A percentile compares a stretch with the other conserved stretches of the same genome.
Conservation (phyloP, 23 red algal species). For the Chondrus crispus region DNA sequence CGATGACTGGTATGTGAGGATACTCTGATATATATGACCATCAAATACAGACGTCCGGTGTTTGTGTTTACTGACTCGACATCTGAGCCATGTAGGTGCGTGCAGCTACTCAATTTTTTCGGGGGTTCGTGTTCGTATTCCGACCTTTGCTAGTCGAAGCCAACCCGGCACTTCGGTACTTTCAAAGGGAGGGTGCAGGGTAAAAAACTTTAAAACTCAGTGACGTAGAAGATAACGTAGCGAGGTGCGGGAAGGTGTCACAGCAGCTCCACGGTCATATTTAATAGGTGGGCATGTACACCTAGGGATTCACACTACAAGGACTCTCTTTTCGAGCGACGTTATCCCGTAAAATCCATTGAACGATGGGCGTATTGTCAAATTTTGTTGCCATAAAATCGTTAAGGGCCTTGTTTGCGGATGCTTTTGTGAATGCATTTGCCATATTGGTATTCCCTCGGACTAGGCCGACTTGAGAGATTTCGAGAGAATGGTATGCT, state of each 20-base stretch:
- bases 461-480: background rate
- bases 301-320: too few relatives aligned
- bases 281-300: too few relatives aligned
- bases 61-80: background rate
- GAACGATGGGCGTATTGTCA: background rate
- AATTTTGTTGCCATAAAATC: background rate
- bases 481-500: background rate
- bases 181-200: too few relatives aligned
- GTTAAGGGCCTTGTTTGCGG: background rate
- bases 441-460: background rate
- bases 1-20: background rate
- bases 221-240: too few relatives aligned
- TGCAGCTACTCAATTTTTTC: background rate
- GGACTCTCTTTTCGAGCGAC: background rate
- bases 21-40: background rate
- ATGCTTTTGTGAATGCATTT: background rate
- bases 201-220: too few relatives aligned
- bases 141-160: too few relatives aligned
- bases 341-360: background rate
- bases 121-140: too few relatives aligned
- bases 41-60: background rate
- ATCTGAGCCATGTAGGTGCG: background rate
- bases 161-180: too few relatives aligned
- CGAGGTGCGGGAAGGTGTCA: too few relatives aligned
- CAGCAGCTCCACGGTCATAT: too few relatives aligned